Conservation (phyloP, 2,329 filamentous ascomycete species). For the Arthrinium phaeospermum region DNA sequence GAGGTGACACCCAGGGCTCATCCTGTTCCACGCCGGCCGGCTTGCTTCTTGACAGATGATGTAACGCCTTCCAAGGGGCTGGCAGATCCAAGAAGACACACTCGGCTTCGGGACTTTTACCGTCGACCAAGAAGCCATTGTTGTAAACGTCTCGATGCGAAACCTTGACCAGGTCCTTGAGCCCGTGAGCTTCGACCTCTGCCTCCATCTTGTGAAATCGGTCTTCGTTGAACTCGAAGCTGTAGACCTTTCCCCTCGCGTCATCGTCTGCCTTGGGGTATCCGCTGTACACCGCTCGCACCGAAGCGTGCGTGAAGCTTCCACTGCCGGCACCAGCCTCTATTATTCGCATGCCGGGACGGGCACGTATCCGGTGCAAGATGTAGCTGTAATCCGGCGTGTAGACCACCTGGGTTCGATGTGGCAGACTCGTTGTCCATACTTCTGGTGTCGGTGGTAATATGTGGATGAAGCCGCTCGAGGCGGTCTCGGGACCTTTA, state of each 20-base stretch:
- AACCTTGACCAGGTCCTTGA: constrained; percentile 70
- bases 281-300: constrained; percentile 77
- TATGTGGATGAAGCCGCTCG: constrained; percentile 78
- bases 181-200: constrained; percentile 71
- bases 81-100: constrained; percentile 82
- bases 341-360: constrained; percentile 75
- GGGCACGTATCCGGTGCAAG: constrained; percentile 74
- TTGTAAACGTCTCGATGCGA: constrained; percentile 82
- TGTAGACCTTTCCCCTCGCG: constrained; percentile 73
- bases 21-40: constrained; percentile 38
- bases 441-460: constrained; percentile 80
- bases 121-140: constrained; percentile 71
- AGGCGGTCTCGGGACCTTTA: constrained; percentile 55
- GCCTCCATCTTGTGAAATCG: constrained; percentile 71
- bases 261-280: constrained; percentile 55
- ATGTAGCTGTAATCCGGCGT: constrained; percentile 88
- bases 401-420: constrained; percentile 86
- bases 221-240: constrained; percentile 80
- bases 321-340: constrained; percentile 84
- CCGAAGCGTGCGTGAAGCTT: constrained; percentile 82
- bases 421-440: constrained; percentile 81
- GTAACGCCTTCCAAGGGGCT: constrained; percentile 80
- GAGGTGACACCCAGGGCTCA: constrained; percentile 58
- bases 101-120: constrained; percentile 66
- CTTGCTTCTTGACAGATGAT: constrained; percentile 69